Base-by-base conservation (phyloP, 768 basidiomycete species). In the Russula lepida region DNA sequence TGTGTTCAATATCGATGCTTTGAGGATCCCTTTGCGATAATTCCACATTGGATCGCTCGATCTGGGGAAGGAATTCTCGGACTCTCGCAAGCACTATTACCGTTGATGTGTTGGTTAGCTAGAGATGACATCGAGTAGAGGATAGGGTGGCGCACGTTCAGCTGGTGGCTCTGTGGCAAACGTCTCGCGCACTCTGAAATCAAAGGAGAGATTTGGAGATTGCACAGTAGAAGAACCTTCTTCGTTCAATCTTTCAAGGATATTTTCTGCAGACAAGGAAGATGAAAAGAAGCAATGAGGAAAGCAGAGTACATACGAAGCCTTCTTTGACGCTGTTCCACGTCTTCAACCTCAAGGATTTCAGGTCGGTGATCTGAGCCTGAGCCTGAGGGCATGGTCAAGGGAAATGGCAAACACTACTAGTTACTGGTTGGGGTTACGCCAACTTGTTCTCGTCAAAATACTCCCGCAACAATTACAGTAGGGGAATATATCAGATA, bases 1-100 rank as follows among this genome's bases (percentile, higher is more conserved):
- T 66, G 59, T 84, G 77, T 70, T 90, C 88, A 43, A 90, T 87
- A 67, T 89, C 82, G n/a, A 89, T 74, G 65, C 82, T 84, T 19
- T 70, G 68, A 1, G 84, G 85, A 60, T 84, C 77, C 43, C 71
- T 69, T 41, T 77, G 71, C 3, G 76, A 67, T 19, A 89, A 77
- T 1, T 78, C 70, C 2, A 76, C 77, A 65, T 88, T 89, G 2
- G 86, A 84, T 13, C 83, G 84, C 50, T 83, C 80, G 19, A 89
- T 74, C 65, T 81, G 75, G 2, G 86, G 86, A 6, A 89, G 78
- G 68, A 89, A 89, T 0, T 81, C 79, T 69, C 83, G 80, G 4
- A 88, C 76, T 19, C 86, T 81, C 11, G 81, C 76, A 6, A 90
- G 74, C 21, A 89, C 88, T 89, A 64, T n/a, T 17, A 21, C 21